Percentiles rank a stretch among this genome's conserved stretches.
phyloP scores from a whole-genome alignment of 2,329 filamentous ascomycete species.

The Xylariales sp. region DNA sequence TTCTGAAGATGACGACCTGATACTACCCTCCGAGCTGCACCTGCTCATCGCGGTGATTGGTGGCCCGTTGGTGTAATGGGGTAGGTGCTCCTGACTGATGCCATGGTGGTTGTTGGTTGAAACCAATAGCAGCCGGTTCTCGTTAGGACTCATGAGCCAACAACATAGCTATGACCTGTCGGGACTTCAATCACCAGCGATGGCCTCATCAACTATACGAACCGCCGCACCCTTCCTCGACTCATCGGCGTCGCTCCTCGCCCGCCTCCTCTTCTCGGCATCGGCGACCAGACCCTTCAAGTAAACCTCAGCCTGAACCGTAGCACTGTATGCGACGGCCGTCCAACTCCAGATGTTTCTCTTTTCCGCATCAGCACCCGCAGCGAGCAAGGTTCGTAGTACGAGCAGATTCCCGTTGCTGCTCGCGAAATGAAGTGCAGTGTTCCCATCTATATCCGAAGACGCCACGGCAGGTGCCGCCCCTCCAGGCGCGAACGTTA shows the following conservation, averaged over 20 bases:
- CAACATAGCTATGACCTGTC: no score
- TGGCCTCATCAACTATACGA: constrained; percentile 39
- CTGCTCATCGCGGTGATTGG: no score
- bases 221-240: constrained; percentile 37
- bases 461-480: constrained; percentile 48
- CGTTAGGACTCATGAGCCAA: no score
- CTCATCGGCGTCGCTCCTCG: constrained; percentile 32
- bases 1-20: no score
- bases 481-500: constrained; percentile 56
- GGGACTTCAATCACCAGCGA: constrained; percentile 31
- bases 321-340: constrained; percentile 76
- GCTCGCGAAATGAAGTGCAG: constrained; percentile 80
- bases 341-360: constrained; percentile 78
- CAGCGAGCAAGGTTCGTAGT: constrained; percentile 69
- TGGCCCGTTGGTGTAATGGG: no score
- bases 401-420: constrained; percentile 76
- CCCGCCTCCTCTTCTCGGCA: constrained; percentile 55
- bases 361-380: constrained; percentile 69
- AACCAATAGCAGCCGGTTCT: no score
- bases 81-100: no score
- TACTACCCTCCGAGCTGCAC: no score
- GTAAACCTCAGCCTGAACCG: constrained; percentile 79
- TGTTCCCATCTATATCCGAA: constrained; percentile 72
- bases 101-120: no score
- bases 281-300: constrained; percentile 73